Evolutionary conservation across 495 filamentous ascomycete species (phyloP), one percentile per base, ranked within the genome.

Genomic region (Articulospora tetracladia): DNA sequence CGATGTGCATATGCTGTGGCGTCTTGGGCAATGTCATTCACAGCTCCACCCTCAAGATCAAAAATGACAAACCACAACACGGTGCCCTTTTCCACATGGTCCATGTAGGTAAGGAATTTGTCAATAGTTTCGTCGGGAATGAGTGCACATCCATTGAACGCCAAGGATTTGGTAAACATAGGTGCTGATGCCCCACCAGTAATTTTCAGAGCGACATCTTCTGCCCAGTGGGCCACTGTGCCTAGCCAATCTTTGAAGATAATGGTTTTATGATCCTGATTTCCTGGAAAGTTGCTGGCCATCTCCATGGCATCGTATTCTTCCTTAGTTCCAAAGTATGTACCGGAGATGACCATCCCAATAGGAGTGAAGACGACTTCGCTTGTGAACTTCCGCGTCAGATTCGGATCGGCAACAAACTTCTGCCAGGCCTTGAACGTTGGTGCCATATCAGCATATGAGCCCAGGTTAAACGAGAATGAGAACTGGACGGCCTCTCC

Each of bases 1-100:
- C 86, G 75, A 64, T 83, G 81, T 12, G 72, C 74, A 64, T 85
- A 89, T 15, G 84, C 74, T 17, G 82, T 83, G 1, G 67, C 74
- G 32, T 80, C 73, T 53, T 69, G 68, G 0, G 76, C 61, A 3
- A 79, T 64, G 8, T 77, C 74, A 51, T 72, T 72, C 25, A 85
- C 71, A 10, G 75, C 73, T 28, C 85, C 85, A 51, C 85, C 85
- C 27, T 74, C 71, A 1, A 82, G 75, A 56, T 84, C 76, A 51
- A 80, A 81, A 30, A 86, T 84, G 52, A 44, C 57, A 55, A 64
- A 62, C 65, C 62, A 57, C 12, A 77, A 74, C 1, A 62, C 8
- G 3, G 59, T 57, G 11, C 63, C 50, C 8, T 73, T 77, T 11
- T 60, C 24, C 3, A 30, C 53, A 41, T 50, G 63, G 53, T 61